phyloP scores from a whole-genome alignment of 371 early-diverging fungal genomes.

The Mortierella polycephala region DNA sequence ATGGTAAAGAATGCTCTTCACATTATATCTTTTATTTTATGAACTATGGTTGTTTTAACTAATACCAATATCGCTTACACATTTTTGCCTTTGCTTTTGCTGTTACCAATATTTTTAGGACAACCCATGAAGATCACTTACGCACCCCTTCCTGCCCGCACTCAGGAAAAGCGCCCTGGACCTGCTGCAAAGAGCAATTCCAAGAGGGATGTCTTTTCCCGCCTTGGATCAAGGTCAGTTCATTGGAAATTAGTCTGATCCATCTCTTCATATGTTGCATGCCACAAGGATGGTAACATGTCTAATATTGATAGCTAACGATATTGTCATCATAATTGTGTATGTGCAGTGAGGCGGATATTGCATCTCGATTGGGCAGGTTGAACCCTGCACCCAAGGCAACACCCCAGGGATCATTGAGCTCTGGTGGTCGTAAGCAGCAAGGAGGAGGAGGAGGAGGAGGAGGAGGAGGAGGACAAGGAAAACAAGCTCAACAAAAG shows the following conservation, averaged over 20 bases:
- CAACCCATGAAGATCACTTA: constrained; percentile 52
- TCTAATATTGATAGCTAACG: neutral
- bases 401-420: neutral
- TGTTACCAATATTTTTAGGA: constrained; percentile 11
- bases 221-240: constrained; percentile 47
- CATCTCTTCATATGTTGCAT: too few relatives aligned
- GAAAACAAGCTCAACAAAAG: constrained; percentile 8
- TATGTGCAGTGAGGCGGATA: constrained; percentile 36
- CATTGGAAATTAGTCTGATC: neutral
- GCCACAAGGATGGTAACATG: neutral
- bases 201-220: constrained; percentile 49
- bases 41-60: neutral
- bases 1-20: constrained; percentile 58
- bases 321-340: neutral
- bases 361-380: constrained; percentile 44
- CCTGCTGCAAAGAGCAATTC: constrained; percentile 10
- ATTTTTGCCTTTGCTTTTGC: neutral
- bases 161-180: constrained; percentile 16
- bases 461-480: constrained; percentile 11
- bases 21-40: neutral
- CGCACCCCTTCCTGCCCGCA: constrained; percentile 34
- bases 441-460: constrained; percentile 13
- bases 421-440: constrained; percentile 1
- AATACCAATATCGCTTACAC: neutral
- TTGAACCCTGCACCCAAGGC: constrained; percentile 29